Evolutionary conservation across 768 basidiomycete species (phyloP), one percentile per base, ranked within the genome.

Genomic region (Lentinula edodes): DNA sequence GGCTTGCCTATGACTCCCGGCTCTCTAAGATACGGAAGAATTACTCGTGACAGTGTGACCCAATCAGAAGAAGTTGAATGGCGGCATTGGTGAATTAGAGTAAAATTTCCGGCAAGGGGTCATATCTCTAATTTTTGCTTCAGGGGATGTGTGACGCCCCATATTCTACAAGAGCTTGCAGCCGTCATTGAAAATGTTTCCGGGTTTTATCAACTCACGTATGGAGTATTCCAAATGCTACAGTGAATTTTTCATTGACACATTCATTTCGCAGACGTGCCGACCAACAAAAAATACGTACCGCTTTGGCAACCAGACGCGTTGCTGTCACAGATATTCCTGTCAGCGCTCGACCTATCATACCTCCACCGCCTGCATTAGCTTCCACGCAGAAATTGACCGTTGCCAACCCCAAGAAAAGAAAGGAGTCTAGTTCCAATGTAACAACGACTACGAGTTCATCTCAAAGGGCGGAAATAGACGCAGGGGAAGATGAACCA

Each of bases 91-190:
- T 89, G 72, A 66, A 52, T 62, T 45, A 39, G 50, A 52, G 32
- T 42, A 35, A 38, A 18, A 62, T 38, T 6, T 20, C 16, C 9
- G 4, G 16, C 5, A 13, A n/a, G 18, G 34, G n/a, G 20, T 63
- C 38, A 45, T 64, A 23, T 46, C n/a, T 56, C 54, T 52, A 48
- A 35, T 50, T 60, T 45, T 7, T 38, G 60, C 41, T 15, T 58
- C 64, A 90, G 89, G 90, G 88, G 86, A 63, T 91, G 90, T 61
- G 87, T 90, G 9, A 87, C 86, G 20, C 78, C 81, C 7, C 72
- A 75, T 51, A 83, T 87, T 55, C 75, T 91, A 42, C 70, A 68
- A 9, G 68, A 76, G 50, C 75, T 91, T 55, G 81, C 84, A 52
- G 50, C 69, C 12, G 69, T 74, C 20, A 71, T 84, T 42, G 75